A percentile compares a stretch with the other conserved stretches of the same genome.
Evolutionary conservation across 1,139 yeast genomes (phyloP).

Genomic region (Spathaspora jeffriesii): DNA sequence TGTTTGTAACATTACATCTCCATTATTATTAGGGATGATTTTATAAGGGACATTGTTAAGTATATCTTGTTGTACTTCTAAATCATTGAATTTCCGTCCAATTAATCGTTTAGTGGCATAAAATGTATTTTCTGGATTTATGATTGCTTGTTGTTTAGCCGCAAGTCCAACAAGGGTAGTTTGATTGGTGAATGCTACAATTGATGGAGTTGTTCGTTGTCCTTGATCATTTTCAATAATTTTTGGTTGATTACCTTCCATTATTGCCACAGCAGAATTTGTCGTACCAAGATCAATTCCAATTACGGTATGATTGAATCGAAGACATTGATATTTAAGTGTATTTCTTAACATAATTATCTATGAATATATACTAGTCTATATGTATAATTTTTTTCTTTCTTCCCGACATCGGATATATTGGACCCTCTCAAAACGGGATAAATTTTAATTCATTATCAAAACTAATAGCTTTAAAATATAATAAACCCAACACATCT

Average conservation of each 20-base stretch:
- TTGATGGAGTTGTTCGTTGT: conserved; percentile 69
- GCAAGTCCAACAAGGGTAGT: conserved; percentile 54
- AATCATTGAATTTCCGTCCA: conserved; percentile 64
- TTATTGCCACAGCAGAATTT: conserved; percentile 77
- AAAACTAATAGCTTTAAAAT: conserved; percentile 1
- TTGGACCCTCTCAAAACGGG: not conserved
- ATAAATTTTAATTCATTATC: not conserved
- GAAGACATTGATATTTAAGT: not conserved
- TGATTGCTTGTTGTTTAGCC: conserved; percentile 67
- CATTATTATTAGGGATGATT: conserved; percentile 52
- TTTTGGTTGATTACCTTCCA: conserved; percentile 49
- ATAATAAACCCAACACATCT: conserved; percentile 4
- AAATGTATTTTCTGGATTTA: conserved; percentile 69
- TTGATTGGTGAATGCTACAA: conserved; percentile 52
- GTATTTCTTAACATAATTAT: not conserved
- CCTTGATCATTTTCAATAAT: conserved; percentile 73
- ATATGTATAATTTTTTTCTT: too few species aligned
- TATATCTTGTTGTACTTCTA: conserved; percentile 66
- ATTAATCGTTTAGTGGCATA: conserved; percentile 75
- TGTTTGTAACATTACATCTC: conserved; percentile 57
- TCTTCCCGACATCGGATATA: not conserved
- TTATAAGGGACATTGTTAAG: conserved; percentile 54
- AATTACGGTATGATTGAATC: conserved; percentile 38
- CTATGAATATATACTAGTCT: not conserved
- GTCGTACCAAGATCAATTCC: conserved; percentile 85